Evolutionary conservation across 108 stramenopile species (phyloP).

Genomic region (Schizochytrium sp.): DNA sequence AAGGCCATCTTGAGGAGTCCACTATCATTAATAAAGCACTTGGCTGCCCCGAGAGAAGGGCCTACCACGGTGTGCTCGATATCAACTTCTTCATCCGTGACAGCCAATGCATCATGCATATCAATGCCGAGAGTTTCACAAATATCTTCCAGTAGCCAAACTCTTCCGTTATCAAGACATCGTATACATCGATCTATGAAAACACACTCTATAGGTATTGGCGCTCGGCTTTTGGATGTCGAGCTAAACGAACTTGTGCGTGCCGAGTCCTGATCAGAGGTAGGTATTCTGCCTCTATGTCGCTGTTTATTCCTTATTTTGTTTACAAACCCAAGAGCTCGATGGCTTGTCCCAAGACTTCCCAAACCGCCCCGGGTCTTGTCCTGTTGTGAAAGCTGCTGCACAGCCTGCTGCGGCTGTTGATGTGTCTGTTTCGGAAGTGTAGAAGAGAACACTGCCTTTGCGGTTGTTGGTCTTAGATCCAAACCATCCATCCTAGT

Average conservation of each 20-base stretch:
- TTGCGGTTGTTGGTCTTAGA: background rate
- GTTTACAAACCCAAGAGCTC: no score
- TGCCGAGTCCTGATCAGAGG: background rate
- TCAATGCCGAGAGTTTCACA: background rate
- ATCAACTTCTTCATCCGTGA: background rate
- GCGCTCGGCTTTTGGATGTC: background rate
- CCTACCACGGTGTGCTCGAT: background rate
- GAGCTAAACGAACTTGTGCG: slow-evolving; percentile 1
- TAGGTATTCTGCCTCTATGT: background rate
- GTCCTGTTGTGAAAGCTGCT: background rate
- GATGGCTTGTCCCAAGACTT: no score
- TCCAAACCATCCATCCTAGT: no score
- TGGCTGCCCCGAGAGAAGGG: background rate
- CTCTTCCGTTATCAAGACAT: background rate
- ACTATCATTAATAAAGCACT: slow-evolving; percentile 22
- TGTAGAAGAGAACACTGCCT: background rate
- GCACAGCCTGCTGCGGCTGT: background rate
- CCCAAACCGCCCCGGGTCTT: no score
- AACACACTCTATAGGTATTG: background rate
- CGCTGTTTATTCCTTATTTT: background rate
- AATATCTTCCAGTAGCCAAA: slow-evolving; percentile 12
- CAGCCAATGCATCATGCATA: background rate
- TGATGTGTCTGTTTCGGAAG: background rate
- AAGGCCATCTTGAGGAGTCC: slow-evolving; percentile 22
- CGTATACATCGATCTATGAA: background rate